Conservation (phyloP, 2,329 filamentous ascomycete species). For the Sarocladium brachiariae region DNA sequence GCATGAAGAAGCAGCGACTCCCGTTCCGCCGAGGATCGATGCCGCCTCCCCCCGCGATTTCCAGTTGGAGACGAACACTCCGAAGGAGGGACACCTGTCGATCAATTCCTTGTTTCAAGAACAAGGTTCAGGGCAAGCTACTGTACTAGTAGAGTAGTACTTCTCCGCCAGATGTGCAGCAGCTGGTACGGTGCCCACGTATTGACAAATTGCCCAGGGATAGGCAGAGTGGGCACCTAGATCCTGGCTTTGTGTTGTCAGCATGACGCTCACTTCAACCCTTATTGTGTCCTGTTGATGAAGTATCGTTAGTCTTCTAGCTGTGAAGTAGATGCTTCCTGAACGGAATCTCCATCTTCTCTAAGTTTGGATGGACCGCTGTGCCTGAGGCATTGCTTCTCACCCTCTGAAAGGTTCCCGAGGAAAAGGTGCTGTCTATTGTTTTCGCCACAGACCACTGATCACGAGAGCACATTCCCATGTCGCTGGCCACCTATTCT, state of each 20-base stretch:
- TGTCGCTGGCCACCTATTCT: too few relatives aligned
- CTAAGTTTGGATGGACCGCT: neutral
- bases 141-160: too few relatives aligned
- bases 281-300: neutral
- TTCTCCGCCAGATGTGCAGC: neutral
- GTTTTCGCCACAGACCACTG: too few relatives aligned
- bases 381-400: neutral
- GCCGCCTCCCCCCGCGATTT: slow-evolving; percentile 7
- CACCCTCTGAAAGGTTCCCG: neutral
- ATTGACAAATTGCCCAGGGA: too few relatives aligned
- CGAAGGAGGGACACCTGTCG: neutral
- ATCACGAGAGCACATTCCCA: too few relatives aligned
- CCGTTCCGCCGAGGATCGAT: neutral
- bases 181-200: too few relatives aligned
- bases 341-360: neutral
- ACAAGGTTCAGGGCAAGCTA: neutral
- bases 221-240: neutral
- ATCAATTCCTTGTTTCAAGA: neutral
- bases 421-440: too few relatives aligned
- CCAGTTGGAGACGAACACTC: slow-evolving; percentile 9
- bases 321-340: neutral
- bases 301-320: neutral
- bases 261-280: neutral
- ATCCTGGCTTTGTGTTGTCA: neutral
- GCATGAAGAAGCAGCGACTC: neutral